phyloP scores from a whole-genome alignment of 768 basidiomycete genomes.

The Boletus rufocinnamomeus region DNA sequence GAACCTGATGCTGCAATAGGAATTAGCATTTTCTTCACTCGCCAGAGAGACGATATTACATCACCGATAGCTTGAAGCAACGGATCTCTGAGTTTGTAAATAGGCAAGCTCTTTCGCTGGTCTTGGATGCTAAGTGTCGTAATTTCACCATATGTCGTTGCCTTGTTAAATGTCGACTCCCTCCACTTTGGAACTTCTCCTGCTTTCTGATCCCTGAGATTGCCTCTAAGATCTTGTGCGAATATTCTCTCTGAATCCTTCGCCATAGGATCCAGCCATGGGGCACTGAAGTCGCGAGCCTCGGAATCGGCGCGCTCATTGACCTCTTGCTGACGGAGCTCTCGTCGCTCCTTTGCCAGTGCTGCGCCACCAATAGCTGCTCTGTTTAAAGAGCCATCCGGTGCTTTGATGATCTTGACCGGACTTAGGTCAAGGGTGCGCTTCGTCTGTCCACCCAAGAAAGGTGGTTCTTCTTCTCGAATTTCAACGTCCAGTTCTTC shows the following conservation, averaged over 20 bases:
- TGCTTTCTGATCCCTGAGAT: slow-evolving; percentile 79
- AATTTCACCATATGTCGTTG: slow-evolving; percentile 93
- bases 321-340: slow-evolving; percentile 90
- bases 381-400: slow-evolving; percentile 94
- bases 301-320: slow-evolving; percentile 95
- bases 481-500: slow-evolving; percentile 98
- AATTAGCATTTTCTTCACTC: slow-evolving; percentile 18
- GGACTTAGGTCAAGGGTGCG: slow-evolving; percentile 93
- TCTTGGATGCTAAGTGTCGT: slow-evolving; percentile 90
- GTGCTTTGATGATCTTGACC: slow-evolving; percentile 97
- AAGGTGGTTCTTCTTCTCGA: slow-evolving; percentile 94
- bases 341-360: slow-evolving; percentile 91
- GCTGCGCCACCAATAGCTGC: slow-evolving; percentile 94
- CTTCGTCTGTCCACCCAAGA: slow-evolving; percentile 95
- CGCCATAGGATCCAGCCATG: slow-evolving; percentile 99
- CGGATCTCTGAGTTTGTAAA: slow-evolving; percentile 91
- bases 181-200: slow-evolving; percentile 89
- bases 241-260: slow-evolving; percentile 83
- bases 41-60: slow-evolving; percentile 46
- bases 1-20: slow-evolving; percentile 66
- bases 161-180: slow-evolving; percentile 90
- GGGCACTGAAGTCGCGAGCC: slow-evolving; percentile 90
- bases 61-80: slow-evolving; percentile 87
- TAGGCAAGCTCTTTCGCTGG: slow-evolving; percentile 87
- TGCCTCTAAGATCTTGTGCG: slow-evolving; percentile 88